Percentiles rank a stretch among this genome's conserved stretches.
Evolutionary conservation across 441 rosid genomes (phyloP).

Genomic region (Flueggea neowawraea): DNA sequence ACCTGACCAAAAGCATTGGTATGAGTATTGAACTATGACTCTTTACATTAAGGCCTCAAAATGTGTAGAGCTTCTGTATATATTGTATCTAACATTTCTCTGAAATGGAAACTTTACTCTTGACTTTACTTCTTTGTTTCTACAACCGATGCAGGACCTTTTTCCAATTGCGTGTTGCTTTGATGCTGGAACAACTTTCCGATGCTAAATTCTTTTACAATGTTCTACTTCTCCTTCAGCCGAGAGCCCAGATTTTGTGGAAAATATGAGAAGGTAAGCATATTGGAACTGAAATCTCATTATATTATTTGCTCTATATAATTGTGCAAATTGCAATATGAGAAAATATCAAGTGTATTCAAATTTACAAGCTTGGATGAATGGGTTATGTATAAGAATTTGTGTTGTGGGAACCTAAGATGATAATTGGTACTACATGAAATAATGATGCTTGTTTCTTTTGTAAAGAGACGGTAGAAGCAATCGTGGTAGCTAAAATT

Average conservation of each 20-base stretch:
- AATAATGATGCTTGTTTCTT: not conserved
- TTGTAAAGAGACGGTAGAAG: too few relatives aligned
- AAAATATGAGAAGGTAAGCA: slow-evolving; percentile 49
- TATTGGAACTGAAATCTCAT: not conserved
- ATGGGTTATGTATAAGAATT: too few relatives aligned
- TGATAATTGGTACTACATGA: too few relatives aligned
- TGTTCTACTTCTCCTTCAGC: slow-evolving; percentile 85
- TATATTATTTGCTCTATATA: not conserved
- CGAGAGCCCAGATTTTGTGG: slow-evolving; percentile 82
- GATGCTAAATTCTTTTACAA: slow-evolving; percentile 50
- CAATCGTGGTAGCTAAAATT: not conserved
- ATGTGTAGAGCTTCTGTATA: not conserved
- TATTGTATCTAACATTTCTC: too few relatives aligned
- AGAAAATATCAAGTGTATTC: not conserved
- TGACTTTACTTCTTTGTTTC: slow-evolving; percentile 1
- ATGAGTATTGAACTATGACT: not conserved
- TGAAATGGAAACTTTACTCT: not conserved
- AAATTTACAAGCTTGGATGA: too few relatives aligned
- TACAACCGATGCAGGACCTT: slow-evolving; percentile 44
- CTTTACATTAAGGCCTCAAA: not conserved
- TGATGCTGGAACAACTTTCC: slow-evolving; percentile 33
- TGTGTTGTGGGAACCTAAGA: too few relatives aligned
- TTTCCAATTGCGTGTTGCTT: slow-evolving; percentile 20
- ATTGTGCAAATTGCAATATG: not conserved
- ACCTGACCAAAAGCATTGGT: not conserved